Base-by-base conservation (phyloP, 1,284 basidiomycete species). In the Ceratobasidium sp. region DNA sequence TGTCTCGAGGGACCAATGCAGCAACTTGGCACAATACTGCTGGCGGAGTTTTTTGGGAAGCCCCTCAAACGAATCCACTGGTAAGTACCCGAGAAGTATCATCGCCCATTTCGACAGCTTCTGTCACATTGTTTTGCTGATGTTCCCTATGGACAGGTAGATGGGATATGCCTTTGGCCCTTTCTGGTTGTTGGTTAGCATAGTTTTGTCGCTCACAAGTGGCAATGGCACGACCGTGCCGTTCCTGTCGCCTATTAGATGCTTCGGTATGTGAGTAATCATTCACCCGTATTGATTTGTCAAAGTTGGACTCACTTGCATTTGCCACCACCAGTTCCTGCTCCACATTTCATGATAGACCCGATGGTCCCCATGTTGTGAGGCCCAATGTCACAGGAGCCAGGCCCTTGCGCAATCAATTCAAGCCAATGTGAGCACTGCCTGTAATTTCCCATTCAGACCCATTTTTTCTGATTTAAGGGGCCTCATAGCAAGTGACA, bases 51-150 rank as follows among this genome's bases (percentile, higher is more conserved):
- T n/a, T n/a, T n/a, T 22, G 51, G n/a, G 22, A 22, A 53, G 51
- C 34, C 34, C 34, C 34, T 22, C 27, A 22, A 53, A 53, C 7
- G 1, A 1, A 19, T 22, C 27, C 19, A 75, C 74, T 13, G 74
- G 74, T 34, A 71, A 37, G 59, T 75, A 75, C 11, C 74, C 58
- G 13, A 71, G n/a, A 14, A 75, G 29, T 1, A 75, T n/a, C 16
- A 54, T 59, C 22, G 74, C 65, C 13, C 22, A 34, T 51, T 61
- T 58, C n/a, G 74, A 58, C 9, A 51, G 48, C 58, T 75, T 41
- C 14, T 65, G 56, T 49, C 43, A 43, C 6, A 59, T 27, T 11
- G 9, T 13, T 31, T 75, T 75, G 29, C 51, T 58, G 27, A 75
- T 69, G 27, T 71, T 75, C 22, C 74, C 66, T 14, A 75, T 58